phyloP scores from a whole-genome alignment of 495 filamentous ascomycete species.

The Cladorrhinum samala region DNA sequence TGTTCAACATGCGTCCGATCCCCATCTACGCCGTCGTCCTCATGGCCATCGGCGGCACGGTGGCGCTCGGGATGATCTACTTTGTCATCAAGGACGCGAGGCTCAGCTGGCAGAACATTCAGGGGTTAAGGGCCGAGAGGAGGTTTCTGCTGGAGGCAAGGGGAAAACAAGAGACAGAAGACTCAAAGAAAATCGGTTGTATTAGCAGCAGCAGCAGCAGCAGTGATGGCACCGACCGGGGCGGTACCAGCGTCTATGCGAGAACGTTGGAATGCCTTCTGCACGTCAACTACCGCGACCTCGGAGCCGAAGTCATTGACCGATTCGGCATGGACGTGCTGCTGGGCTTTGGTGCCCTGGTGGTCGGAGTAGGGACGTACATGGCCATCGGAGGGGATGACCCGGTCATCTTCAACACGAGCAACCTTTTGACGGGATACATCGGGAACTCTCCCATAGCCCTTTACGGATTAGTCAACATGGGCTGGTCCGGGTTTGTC shows the following conservation, averaged over 20 bases:
- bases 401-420: conserved; percentile 32
- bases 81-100: conserved; percentile 38
- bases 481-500: conserved; percentile 39
- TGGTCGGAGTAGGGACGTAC: conserved; percentile 44
- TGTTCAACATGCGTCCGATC: conserved; percentile 46
- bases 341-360: conserved; percentile 39
- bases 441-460: conserved; percentile 43
- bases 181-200: too few species aligned
- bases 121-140: conserved; percentile 34
- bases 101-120: conserved; percentile 42
- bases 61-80: conserved; percentile 39
- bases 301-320: conserved; percentile 43
- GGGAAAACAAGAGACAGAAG: neutral
- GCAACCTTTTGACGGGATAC: conserved; percentile 46
- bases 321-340: conserved; percentile 43
- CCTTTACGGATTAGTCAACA: conserved; percentile 39
- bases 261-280: conserved; percentile 27
- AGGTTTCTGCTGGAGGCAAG: conserved; percentile 19
- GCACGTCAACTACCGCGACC: conserved; percentile 35
- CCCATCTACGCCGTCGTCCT: conserved; percentile 39
- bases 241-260: too few species aligned
- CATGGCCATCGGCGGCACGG: conserved; percentile 45
- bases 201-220: too few species aligned
- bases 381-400: conserved; percentile 47
- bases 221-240: too few species aligned